Base-by-base conservation (phyloP, 1,284 basidiomycete genomes). In the Cutaneotrichosporon sp. region DNA sequence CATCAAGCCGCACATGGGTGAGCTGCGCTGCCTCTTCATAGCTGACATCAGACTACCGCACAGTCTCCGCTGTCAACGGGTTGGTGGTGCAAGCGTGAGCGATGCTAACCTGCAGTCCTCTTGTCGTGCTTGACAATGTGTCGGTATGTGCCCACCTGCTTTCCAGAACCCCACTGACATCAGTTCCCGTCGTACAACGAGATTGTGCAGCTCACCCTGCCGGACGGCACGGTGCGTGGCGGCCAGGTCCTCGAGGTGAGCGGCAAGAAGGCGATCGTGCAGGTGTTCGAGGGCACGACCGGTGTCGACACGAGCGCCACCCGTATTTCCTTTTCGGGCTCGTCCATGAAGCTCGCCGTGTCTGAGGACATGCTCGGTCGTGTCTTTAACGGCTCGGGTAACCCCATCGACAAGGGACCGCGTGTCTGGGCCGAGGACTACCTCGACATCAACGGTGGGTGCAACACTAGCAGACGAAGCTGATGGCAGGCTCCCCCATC, bases 141-240 rank as follows among this genome's bases (percentile, higher is more conserved):
- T 97, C 97, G 80, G 90, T 88, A 65, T 52, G 80, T 58, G 18
- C 33, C 13, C 15, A 5, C 15, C 12, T 21, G 0, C 8, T 7
- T 26, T 18, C 5, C 13, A n/a, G 14, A 13, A 4, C 17, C 36
- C 35, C 21, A 21, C 42, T 50, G 10, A 42, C 48, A 35, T 43
- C 65, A 92, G 88, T 98, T 98, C 77, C 89, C 94, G 4, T 92
- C 92, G n/a, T 99, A 97, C 81, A 98, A 98, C 76, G 96, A 99
- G 80, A 98, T 97, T 66, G 96, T 98, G 33, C 86, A 89, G 67
- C 80, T 98, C 60, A 97, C 93, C 4, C 81, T 99, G 17, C 94
- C 96, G 8, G 96, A 99, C 76, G 96, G 96, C 35, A 83, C 90
- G 30, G 87, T 87, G 68, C 87, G 96, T 67, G 92, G 92, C 20